These are phyloP conservation scores for Amaranthus cruentus DNA, from an alignment of 148 eudicot genomes.

Conservation along the genomic window DNA sequence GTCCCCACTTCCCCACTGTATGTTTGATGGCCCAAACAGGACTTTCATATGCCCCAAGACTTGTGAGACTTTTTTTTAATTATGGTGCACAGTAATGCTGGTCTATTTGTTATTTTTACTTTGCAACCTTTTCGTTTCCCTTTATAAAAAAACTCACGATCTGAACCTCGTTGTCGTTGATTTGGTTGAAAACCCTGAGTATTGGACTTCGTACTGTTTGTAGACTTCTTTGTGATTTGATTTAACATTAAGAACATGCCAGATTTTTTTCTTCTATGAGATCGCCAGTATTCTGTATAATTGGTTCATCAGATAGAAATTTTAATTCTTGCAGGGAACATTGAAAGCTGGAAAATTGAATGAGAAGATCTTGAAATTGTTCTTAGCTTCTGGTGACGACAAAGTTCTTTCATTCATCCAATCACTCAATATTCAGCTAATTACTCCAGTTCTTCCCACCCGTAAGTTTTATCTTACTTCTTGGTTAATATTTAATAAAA, in stretches of 20 bases:
- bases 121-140: neutral
- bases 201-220: neutral
- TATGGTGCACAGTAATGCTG: neutral
- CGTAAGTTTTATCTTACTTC: conserved; percentile 45
- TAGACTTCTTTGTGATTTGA: neutral
- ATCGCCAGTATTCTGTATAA: neutral
- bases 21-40: neutral
- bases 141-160: neutral
- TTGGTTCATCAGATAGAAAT: neutral
- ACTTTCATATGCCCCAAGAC: too few species aligned
- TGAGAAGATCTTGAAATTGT: conserved; percentile 77
- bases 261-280: neutral
- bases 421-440: conserved; percentile 64
- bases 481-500: neutral
- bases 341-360: conserved; percentile 89
- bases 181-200: neutral
- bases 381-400: conserved; percentile 73
- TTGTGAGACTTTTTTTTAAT: neutral
- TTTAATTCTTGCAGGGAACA: conserved; percentile 56
- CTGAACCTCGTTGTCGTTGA: neutral
- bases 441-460: conserved; percentile 79
- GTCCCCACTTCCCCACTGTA: neutral
- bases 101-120: neutral
- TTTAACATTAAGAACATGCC: neutral
- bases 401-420: conserved; percentile 63